A percentile compares a stretch with the other conserved stretches of the same genome.
phyloP scores from a whole-genome alignment of 2,329 filamentous ascomycete species.

The Colletotrichum incanum region DNA sequence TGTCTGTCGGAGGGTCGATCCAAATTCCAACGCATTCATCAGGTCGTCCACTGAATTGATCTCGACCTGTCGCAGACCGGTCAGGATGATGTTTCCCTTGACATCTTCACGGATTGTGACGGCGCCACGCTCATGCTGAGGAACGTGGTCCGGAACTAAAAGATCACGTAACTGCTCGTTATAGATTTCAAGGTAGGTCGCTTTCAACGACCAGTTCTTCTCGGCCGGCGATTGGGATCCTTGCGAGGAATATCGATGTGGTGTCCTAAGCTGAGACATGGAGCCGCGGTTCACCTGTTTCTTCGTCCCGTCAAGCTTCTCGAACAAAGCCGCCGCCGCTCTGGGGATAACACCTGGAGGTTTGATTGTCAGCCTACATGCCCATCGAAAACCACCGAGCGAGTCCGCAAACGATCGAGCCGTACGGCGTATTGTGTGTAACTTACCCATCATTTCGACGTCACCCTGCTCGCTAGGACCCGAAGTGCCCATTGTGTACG shows the following conservation, averaged over 20 bases:
- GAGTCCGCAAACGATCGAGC: neutral
- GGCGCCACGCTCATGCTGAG: slow-evolving; percentile 77
- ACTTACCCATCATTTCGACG: slow-evolving; percentile 82
- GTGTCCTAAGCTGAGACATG: slow-evolving; percentile 84
- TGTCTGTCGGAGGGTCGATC: slow-evolving; percentile 94
- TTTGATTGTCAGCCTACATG: slow-evolving; percentile 4
- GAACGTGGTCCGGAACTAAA: slow-evolving; percentile 82
- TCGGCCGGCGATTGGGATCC: slow-evolving; percentile 64
- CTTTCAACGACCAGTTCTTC: slow-evolving; percentile 91
- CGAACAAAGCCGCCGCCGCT: slow-evolving; percentile 88
- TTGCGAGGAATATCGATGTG: slow-evolving; percentile 81
- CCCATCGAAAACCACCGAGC: neutral
- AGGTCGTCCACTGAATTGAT: slow-evolving; percentile 95
- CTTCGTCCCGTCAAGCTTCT: slow-evolving; percentile 79
- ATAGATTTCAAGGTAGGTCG: slow-evolving; percentile 97
- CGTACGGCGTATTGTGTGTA: slow-evolving; percentile 11
- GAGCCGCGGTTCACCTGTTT: slow-evolving; percentile 72
- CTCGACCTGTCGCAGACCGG: slow-evolving; percentile 88
- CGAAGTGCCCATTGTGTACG: slow-evolving; percentile 98
- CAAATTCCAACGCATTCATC: slow-evolving; percentile 89
- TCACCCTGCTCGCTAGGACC: slow-evolving; percentile 84
- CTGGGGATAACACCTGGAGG: slow-evolving; percentile 90
- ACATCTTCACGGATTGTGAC: slow-evolving; percentile 96
- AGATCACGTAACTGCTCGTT: slow-evolving; percentile 96
- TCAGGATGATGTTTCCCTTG: slow-evolving; percentile 94